Base-by-base conservation (phyloP, 768 basidiomycete genomes). In the Auriscalpium microsporum region DNA sequence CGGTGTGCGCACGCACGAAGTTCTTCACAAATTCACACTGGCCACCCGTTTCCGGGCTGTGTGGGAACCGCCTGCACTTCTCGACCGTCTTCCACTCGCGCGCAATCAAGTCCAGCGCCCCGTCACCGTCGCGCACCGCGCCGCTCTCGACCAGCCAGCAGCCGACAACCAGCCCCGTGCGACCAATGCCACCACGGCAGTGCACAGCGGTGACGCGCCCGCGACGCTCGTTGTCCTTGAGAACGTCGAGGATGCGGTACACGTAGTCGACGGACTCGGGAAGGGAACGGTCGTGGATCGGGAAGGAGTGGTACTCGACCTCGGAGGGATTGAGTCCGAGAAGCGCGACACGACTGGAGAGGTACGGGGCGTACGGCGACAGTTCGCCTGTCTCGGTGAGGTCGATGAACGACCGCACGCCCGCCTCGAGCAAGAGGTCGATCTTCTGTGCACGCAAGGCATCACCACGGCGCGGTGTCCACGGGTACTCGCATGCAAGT, bases 321-420 rank as follows among this genome's bases (percentile, higher is more conserved):
- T 76, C 70, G 42, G 65, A 50, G 19, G 72, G 67, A 59, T 81
- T 79, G 40, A 89, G 82, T 52, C 75, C 76, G 21, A 87, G 77
- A 9, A 78, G 69, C 9, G 65, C 64, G 5, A 83, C 82, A 52
- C 84, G 80, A 44, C 68, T 63, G 48, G 72, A 68, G 58, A 90
- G 79, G 64, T 75, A 74, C 34, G 76, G 72, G 16, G 73, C 72
- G 67, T 90, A 90, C 0, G 87, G 81, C 19, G 76, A 73, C 47
- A 90, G 80, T 69, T 90, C 87, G 45, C 84, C 83, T n/a, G 72
- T 72, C 63, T 90, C 87, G n/a, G 87, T 90, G 64, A 90, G 80
- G 72, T 90, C 88, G 67, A 90, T 83, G 68, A 90, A 90, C 5
- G 87, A 88, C 57, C 85, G 83, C 8, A 88, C 83, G 48, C 87